Evolutionary conservation across 2,329 filamentous ascomycete species (phyloP).

Genomic region (Ophiostoma montium): DNA sequence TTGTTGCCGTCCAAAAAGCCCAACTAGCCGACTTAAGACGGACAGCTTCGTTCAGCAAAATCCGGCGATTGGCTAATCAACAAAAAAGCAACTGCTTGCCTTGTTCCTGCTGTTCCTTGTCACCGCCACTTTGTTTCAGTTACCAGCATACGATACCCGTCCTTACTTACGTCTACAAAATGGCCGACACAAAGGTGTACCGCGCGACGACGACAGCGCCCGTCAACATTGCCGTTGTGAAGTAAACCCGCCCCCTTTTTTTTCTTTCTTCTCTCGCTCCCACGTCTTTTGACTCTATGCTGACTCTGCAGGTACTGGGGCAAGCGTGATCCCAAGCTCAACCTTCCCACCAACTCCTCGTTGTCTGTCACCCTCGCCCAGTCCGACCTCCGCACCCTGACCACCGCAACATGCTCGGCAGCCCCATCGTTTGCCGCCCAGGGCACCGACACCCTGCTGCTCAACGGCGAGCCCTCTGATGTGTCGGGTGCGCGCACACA

Average conservation of each 20-base stretch:
- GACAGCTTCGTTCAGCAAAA: no score
- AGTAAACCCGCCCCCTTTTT: conserved; percentile 36
- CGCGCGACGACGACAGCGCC: conserved; percentile 91
- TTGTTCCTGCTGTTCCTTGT: no score
- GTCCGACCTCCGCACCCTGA: conserved; percentile 84
- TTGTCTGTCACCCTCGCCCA: conserved; percentile 94
- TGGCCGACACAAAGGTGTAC: conserved; percentile 47
- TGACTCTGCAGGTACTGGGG: conserved; percentile 67
- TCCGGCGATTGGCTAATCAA: no score
- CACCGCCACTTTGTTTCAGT: no score
- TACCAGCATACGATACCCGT: neutral
- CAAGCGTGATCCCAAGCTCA: conserved; percentile 85
- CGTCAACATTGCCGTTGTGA: conserved; percentile 97
- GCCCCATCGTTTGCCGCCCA: conserved; percentile 37
- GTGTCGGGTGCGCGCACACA: conserved; percentile 83
- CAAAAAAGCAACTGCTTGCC: no score
- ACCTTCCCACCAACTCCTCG: conserved; percentile 95
- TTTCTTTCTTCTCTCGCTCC: neutral
- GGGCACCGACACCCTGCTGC: conserved; percentile 54
- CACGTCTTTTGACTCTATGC: conserved; percentile 1
- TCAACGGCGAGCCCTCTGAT: conserved; percentile 75
- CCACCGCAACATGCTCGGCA: conserved; percentile 80
- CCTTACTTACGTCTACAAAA: conserved; percentile 1
- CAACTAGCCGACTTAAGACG: no score
- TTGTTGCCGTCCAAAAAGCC: no score